Conservation (phyloP, 495 filamentous ascomycete genomes). For the Amniculicola lignicola region DNA sequence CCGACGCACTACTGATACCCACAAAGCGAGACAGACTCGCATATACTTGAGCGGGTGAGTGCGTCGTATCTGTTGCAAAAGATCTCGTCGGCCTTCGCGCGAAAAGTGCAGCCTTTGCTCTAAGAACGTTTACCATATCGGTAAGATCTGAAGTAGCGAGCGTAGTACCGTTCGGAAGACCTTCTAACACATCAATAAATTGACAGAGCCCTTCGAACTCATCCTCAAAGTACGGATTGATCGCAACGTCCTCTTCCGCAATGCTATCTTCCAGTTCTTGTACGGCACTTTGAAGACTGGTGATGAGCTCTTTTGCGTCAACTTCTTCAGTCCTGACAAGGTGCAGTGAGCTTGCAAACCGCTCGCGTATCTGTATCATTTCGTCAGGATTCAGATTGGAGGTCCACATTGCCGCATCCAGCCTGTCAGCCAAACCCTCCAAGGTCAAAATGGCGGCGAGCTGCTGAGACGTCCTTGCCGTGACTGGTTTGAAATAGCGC, state of each 20-base stretch:
- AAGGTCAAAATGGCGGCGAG: slow-evolving; percentile 55
- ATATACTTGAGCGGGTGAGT: background rate
- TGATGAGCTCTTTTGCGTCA: slow-evolving; percentile 26
- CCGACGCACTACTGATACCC: slow-evolving; percentile 13
- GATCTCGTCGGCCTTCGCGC: slow-evolving; percentile 25
- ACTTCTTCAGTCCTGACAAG: slow-evolving; percentile 20
- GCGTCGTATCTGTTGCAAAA: background rate
- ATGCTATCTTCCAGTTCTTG: slow-evolving; percentile 23
- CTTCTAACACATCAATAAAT: slow-evolving; percentile 41
- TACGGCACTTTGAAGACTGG: slow-evolving; percentile 24
- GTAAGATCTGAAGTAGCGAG: background rate
- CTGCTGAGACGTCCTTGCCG: slow-evolving; percentile 52
- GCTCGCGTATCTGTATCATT: slow-evolving; percentile 34
- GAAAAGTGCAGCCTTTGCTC: slow-evolving; percentile 19
- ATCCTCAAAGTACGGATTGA: slow-evolving; percentile 50
- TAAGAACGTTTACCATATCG: background rate
- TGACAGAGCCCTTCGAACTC: slow-evolving; percentile 69
- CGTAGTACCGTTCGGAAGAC: background rate
- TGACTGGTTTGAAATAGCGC: slow-evolving; percentile 64
- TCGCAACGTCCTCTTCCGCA: slow-evolving; percentile 12
- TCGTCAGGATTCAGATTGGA: slow-evolving; percentile 24
- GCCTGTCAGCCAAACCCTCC: slow-evolving; percentile 67
- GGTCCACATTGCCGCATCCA: slow-evolving; percentile 63
- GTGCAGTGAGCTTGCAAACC: slow-evolving; percentile 30
- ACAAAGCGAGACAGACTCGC: slow-evolving; percentile 5